phyloP scores from a whole-genome alignment of 768 basidiomycete species.

The Mycena vitilis region DNA sequence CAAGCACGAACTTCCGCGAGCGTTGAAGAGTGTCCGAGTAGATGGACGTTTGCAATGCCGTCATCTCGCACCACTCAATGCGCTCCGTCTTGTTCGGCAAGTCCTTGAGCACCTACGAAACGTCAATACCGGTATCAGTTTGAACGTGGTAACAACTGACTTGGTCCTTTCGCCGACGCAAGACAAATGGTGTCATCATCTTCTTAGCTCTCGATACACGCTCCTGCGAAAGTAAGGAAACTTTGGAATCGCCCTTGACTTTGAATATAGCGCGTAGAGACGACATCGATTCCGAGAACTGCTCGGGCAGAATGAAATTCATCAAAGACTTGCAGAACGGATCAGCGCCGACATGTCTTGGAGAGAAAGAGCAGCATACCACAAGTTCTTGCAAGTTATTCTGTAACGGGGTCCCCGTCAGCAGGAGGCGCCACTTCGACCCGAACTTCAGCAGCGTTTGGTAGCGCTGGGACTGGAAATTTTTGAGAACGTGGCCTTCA shows the following conservation, averaged over 20 bases:
- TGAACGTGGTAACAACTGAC: constrained; percentile 48
- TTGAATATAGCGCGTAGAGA: constrained; percentile 96
- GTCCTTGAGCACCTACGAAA: constrained; percentile 84
- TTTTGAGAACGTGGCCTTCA: constrained; percentile 97
- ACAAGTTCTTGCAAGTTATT: constrained; percentile 92
- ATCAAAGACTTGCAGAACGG: constrained; percentile 79
- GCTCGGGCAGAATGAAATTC: constrained; percentile 96
- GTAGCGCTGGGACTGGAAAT: constrained; percentile 97
- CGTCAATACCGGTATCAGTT: constrained; percentile 7
- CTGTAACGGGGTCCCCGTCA: constrained; percentile 96
- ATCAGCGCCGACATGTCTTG: constrained; percentile 9
- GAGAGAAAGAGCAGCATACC: constrained; percentile 58
- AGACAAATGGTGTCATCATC: constrained; percentile 99
- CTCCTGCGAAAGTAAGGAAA: constrained; percentile 89
- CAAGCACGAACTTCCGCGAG: constrained; percentile 83
- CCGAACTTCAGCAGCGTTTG: constrained; percentile 86
- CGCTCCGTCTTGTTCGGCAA: constrained; percentile 93
- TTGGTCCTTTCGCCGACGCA: constrained; percentile 97
- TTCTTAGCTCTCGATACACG: constrained; percentile 96
- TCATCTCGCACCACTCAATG: constrained; percentile 97
- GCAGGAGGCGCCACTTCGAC: constrained; percentile 88
- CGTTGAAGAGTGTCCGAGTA: constrained; percentile 89
- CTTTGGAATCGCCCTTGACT: constrained; percentile 91
- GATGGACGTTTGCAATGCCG: constrained; percentile 79
- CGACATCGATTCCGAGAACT: constrained; percentile 82